Conservation (phyloP, 345 rosid genomes). For the Murraya paniculata region DNA sequence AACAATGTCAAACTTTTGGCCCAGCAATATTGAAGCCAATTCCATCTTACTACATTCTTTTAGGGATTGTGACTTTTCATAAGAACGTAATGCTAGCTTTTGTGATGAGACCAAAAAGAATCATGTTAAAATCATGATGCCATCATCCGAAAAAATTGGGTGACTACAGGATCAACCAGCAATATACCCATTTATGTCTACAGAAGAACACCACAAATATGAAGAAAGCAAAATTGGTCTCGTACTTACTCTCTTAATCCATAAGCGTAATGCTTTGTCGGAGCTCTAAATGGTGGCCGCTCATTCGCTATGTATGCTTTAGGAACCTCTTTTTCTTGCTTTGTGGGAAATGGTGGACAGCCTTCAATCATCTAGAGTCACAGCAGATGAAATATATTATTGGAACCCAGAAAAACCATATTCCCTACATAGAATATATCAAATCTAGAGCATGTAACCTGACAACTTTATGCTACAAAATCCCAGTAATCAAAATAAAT, state of each 20-base stretch:
- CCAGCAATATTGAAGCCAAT: not conserved
- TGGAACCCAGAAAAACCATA: not conserved
- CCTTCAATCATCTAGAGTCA: constrained; percentile 79
- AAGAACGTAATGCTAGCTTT: not conserved
- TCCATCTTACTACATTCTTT: not conserved
- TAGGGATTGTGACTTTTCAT: not conserved
- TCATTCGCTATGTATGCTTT: constrained; percentile 62
- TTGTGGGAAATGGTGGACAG: constrained; percentile 54
- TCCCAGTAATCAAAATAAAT: not conserved
- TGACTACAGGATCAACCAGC: not conserved
- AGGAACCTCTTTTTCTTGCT: constrained; percentile 65
- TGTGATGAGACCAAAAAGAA: not conserved
- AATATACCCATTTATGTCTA: not conserved
- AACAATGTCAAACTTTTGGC: not conserved
- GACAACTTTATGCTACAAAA: not conserved
- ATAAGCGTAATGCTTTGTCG: constrained; percentile 49
- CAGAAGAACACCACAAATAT: not conserved
- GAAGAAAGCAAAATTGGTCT: not conserved
- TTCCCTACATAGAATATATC: not conserved
- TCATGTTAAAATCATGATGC: not conserved
- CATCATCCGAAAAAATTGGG: not conserved
- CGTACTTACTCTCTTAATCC: constrained; percentile 61
- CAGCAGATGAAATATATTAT: constrained; percentile 1
- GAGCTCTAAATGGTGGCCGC: constrained; percentile 77
- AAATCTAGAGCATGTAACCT: not conserved